Conservation (phyloP, 768 basidiomycete genomes). For the Suillus variegatus region DNA sequence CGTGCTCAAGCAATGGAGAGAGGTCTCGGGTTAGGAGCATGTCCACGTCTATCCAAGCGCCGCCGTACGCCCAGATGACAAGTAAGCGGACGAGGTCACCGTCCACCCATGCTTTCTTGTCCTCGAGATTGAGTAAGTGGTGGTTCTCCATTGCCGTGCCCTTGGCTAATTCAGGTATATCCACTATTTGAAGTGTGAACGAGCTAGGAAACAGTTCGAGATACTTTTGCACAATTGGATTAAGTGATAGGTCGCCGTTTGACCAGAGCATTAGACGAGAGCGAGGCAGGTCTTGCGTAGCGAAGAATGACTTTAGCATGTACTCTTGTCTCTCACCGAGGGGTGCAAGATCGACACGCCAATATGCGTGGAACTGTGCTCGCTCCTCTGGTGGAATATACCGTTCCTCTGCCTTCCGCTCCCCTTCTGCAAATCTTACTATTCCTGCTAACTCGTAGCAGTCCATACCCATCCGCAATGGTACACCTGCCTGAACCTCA, state of each 20-base stretch:
- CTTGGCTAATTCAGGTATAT: constrained; percentile 65
- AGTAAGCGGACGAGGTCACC: constrained; percentile 88
- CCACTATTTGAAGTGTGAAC: constrained; percentile 67
- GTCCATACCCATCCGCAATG: constrained; percentile 78
- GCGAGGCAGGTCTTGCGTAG: constrained; percentile 73
- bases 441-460: constrained; percentile 93
- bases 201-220: constrained; percentile 64
- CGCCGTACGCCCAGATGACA: constrained; percentile 86
- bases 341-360: constrained; percentile 82
- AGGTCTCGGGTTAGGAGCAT: constrained; percentile 86
- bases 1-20: constrained; percentile 83
- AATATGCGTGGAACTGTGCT: constrained; percentile 88
- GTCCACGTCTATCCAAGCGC: constrained; percentile 98
- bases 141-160: constrained; percentile 78
- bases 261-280: constrained; percentile 90
- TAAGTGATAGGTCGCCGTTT: constrained; percentile 69
- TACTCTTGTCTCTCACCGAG: constrained; percentile 83
- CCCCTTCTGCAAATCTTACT: constrained; percentile 41
- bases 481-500: constrained; percentile 80
- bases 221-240: constrained; percentile 64
- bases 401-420: constrained; percentile 3
- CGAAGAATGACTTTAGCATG: constrained; percentile 91
- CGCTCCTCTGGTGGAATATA: constrained; percentile 43
- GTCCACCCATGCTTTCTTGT: constrained; percentile 90
- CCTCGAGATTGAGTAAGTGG: constrained; percentile 57